Conservation (phyloP, 176 grass and related monocot species). For the Pontederia crassipes region DNA sequence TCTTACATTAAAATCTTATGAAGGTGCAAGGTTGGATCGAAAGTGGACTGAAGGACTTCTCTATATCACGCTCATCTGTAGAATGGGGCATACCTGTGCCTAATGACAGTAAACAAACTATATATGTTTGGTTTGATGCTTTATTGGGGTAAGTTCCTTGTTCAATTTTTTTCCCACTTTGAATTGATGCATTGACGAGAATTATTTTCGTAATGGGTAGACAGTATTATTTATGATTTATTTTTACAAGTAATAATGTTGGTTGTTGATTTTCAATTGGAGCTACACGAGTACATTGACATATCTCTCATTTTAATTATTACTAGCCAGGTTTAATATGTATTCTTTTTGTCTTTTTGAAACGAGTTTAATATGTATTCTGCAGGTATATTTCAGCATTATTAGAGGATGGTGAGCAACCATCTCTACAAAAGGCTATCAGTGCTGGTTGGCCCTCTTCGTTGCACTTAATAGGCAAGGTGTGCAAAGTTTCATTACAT, state of each 20-base stretch:
- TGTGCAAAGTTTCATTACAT: constrained; percentile 8
- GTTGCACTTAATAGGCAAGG: constrained; percentile 97
- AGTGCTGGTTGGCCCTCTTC: constrained; percentile 76
- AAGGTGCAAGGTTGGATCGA: constrained; percentile 99
- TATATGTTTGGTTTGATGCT: constrained; percentile 99
- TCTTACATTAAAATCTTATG: constrained; percentile 43
- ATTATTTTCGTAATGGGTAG: neutral
- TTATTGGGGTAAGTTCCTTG: constrained; percentile 69
- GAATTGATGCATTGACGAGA: neutral
- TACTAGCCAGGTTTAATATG: neutral
- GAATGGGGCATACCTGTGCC: constrained; percentile 98
- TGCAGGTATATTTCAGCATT: constrained; percentile 88
- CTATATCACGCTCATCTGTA: constrained; percentile 84
- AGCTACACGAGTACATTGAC: too few species aligned
- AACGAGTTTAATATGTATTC: neutral
- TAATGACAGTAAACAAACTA: constrained; percentile 87
- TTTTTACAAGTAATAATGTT: too few species aligned
- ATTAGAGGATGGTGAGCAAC: constrained; percentile 55
- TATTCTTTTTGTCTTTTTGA: too few species aligned
- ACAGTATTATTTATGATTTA: too few species aligned
- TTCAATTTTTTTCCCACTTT: constrained; percentile 7
- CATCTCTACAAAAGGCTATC: constrained; percentile 65
- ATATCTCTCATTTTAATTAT: neutral
- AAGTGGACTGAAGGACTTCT: constrained; percentile 87
- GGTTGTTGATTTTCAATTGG: too few species aligned